Evolutionary conservation across 441 rosid genomes (phyloP), one percentile per base, ranked within the genome.

Genomic region (Gossypium trilobum): DNA sequence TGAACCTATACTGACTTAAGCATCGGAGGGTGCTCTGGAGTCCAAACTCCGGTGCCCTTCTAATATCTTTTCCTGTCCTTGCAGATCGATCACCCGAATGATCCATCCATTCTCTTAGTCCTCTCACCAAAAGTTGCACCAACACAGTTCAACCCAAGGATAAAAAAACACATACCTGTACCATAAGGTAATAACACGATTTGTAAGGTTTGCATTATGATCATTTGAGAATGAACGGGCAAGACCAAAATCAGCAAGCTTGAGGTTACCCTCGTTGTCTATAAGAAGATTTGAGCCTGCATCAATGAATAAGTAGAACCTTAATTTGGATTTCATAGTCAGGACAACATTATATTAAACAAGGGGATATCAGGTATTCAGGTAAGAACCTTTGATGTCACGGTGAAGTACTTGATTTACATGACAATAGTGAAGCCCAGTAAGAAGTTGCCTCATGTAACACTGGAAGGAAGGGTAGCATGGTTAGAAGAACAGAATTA

Each of bases 221-320:
- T 91, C 97, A 78, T 80, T 76, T 27, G 97, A 90, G 76, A 83
- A 89, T 10, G 92, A 86, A 55, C 98, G 81, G 42, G 98, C 97
- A 78, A 90, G 96, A 79, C 97, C 97, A 78, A 93, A 93, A 88
- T 91, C 98, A n/a, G 98, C 96, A 17, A 93, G 91, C 89, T 93
- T 93, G 76, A 93, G 78, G 70, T 86, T 93, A 19, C 98, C 97
- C 86, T 93, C 95, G 42, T 93, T 93, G 86, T 93, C 97, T 77
- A 93, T 93, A 44, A 91, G 87, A 79, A 93, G 96, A 87, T 91
- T 93, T 22, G 98, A 93, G 55, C 96, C 92, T 89, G 88, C 72
- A 76, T 61, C 19, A 70, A 62, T 63, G 73, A 71, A n/a, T 55
- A 42, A 63, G 44, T 14, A 73, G 52, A 72, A 25, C 60, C 60